phyloP scores from a whole-genome alignment of 1,284 basidiomycete genomes.

The Rhodotorula sp. region DNA sequence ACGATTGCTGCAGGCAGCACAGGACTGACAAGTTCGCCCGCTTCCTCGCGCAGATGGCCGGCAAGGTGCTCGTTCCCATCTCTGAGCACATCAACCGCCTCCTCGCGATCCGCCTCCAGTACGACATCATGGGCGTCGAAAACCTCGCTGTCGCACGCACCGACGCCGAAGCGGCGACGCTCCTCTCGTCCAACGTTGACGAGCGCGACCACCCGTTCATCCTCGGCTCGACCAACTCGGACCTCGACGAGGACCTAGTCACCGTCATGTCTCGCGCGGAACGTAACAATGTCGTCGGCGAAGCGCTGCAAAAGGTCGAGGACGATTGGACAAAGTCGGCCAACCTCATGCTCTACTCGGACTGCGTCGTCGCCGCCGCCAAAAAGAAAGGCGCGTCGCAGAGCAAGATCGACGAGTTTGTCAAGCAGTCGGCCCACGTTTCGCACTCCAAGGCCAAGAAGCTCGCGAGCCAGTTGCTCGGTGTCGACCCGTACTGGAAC shows the following conservation, averaged over 20 bases:
- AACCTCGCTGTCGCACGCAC: constrained; percentile 74
- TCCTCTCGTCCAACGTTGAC: constrained; percentile 96
- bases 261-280: constrained; percentile 82
- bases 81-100: constrained; percentile 77
- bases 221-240: constrained; percentile 80
- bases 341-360: constrained; percentile 74
- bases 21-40: no score
- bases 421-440: constrained; percentile 61
- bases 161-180: constrained; percentile 86
- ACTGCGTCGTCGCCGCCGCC: constrained; percentile 71
- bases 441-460: constrained; percentile 69
- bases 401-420: constrained; percentile 56
- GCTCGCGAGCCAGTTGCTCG: constrained; percentile 77
- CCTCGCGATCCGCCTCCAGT: constrained; percentile 72
- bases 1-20: no score
- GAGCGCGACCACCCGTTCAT: constrained; percentile 95
- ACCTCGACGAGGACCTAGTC: constrained; percentile 64
- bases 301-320: constrained; percentile 79
- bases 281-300: constrained; percentile 71
- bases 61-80: constrained; percentile 67
- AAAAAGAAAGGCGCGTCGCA: constrained; percentile 59
- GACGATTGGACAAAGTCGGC: constrained; percentile 80
- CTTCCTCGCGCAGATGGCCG: constrained; percentile 58
- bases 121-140: constrained; percentile 75
- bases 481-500: constrained; percentile 75